phyloP scores from a whole-genome alignment of 2,329 filamentous ascomycete genomes.

The Pleomassaria siparia region DNA sequence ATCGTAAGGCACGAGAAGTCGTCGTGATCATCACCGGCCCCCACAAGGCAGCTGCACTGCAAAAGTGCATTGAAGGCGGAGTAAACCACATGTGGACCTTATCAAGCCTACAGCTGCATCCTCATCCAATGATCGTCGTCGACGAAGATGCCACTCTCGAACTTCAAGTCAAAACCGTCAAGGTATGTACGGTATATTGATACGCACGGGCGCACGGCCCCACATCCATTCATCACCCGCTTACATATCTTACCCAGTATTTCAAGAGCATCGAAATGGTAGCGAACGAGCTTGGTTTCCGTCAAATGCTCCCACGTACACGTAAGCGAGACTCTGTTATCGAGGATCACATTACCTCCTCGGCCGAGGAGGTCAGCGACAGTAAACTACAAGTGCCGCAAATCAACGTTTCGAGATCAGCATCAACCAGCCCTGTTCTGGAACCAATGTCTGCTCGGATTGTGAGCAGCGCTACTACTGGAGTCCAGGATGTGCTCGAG shows the following conservation, averaged over 20 bases:
- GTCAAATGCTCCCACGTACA: conserved; percentile 45
- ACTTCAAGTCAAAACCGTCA: conserved; percentile 49
- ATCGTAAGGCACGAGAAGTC: conserved; percentile 66
- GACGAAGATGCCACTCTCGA: conserved; percentile 69
- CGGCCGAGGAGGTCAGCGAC: conserved; percentile 23
- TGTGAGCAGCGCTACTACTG: conserved; percentile 23
- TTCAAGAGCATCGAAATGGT: conserved; percentile 55
- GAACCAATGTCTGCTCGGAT: conserved; percentile 40
- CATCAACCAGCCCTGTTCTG: conserved; percentile 34
- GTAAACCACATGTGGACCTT: conserved; percentile 93
- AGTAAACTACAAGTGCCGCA: conserved; percentile 34
- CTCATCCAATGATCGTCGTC: conserved; percentile 78
- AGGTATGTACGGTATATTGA: conserved; percentile 21
- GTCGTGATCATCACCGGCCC: conserved; percentile 80
- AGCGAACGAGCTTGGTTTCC: conserved; percentile 47
- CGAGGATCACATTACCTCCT: conserved; percentile 26
- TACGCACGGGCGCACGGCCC: not conserved
- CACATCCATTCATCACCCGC: not conserved
- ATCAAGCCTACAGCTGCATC: conserved; percentile 77
- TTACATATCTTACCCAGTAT: conserved; percentile 38
- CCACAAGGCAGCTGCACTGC: conserved; percentile 77
- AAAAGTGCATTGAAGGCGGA: conserved; percentile 77
- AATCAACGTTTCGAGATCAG: conserved; percentile 32
- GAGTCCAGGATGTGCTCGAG: conserved; percentile 23
- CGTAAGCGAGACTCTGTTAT: conserved; percentile 39